Evolutionary conservation across 352 stramenopile genomes (phyloP).

Genomic region (Phytophthora sojae): DNA sequence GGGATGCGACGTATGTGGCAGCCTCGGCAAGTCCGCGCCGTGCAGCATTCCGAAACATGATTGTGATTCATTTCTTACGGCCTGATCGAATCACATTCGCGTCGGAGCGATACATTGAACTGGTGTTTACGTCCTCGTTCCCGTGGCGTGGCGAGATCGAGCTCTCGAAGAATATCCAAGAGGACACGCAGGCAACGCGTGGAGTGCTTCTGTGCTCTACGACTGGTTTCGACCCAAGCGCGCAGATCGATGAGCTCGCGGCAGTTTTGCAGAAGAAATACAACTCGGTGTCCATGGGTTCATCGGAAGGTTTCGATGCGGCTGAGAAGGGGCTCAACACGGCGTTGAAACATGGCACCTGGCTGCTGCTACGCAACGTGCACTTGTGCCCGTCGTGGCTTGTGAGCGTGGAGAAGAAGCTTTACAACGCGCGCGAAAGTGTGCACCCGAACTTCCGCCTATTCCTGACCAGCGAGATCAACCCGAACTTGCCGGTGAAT

Average conservation of each 20-base stretch:
- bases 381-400: conserved; percentile 99
- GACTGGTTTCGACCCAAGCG: conserved; percentile 98
- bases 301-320: conserved; percentile 95
- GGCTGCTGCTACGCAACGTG: conserved; percentile 99
- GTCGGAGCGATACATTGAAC: conserved; percentile 77
- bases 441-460: conserved; percentile 85
- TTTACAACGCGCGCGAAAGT: conserved; percentile 88
- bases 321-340: conserved; percentile 95
- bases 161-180: conserved; percentile 92
- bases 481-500: conserved; percentile 95
- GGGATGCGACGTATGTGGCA: conserved; percentile 58
- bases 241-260: conserved; percentile 96
- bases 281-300: conserved; percentile 98
- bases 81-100: conserved; percentile 90
- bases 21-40: conserved; percentile 52
- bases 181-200: conserved; percentile 90
- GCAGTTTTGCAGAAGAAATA: conserved; percentile 93
- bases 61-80: conserved; percentile 88
- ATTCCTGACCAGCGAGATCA: conserved; percentile 99
- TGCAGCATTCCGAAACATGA: conserved; percentile 80
- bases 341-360: conserved; percentile 96
- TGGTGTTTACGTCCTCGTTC: conserved; percentile 93
- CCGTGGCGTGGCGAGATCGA: conserved; percentile 96
- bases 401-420: conserved; percentile 96
- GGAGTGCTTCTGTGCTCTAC: conserved; percentile 98